These are phyloP conservation scores for Solanum boliviense DNA, from an alignment of 257 asterid species.

Conservation along the genomic window DNA sequence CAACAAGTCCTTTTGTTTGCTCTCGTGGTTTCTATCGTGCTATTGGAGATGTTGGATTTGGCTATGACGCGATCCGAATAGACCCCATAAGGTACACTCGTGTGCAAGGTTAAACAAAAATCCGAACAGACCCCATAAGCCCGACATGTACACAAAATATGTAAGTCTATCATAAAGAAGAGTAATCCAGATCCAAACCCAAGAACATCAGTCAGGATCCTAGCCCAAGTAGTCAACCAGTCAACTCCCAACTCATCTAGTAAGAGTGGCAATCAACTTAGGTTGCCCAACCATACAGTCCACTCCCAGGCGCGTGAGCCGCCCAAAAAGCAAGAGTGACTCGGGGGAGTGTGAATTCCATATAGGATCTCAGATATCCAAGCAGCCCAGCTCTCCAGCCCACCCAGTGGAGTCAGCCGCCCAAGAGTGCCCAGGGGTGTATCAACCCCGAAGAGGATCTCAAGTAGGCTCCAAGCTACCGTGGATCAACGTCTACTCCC, in stretches of 20 bases:
- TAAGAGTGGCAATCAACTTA: background rate
- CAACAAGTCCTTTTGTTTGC: background rate
- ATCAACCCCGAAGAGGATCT: background rate
- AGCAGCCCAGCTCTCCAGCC: background rate
- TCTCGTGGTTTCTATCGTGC: background rate
- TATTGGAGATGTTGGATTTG: background rate
- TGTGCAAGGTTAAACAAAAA: background rate
- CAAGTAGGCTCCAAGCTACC: background rate
- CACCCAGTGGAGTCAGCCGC: background rate
- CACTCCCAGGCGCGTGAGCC: background rate
- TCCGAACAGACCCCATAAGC: background rate
- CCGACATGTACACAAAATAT: too few relatives aligned
- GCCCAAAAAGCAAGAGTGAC: background rate
- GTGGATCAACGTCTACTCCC: background rate
- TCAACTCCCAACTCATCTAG: background rate
- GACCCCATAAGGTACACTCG: background rate
- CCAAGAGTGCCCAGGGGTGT: background rate
- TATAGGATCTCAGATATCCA: too few relatives aligned
- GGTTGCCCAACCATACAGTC: background rate
- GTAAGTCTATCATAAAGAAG: too few relatives aligned
- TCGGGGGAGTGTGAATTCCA: background rate
- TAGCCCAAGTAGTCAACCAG: background rate
- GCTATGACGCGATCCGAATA: background rate
- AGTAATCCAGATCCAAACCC: too few relatives aligned
- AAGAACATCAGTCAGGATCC: too few relatives aligned